Percentiles rank a stretch among this genome's conserved stretches.
Evolutionary conservation across 208 protist genomes (phyloP).

Genomic region (Wallacemonas sp.): DNA sequence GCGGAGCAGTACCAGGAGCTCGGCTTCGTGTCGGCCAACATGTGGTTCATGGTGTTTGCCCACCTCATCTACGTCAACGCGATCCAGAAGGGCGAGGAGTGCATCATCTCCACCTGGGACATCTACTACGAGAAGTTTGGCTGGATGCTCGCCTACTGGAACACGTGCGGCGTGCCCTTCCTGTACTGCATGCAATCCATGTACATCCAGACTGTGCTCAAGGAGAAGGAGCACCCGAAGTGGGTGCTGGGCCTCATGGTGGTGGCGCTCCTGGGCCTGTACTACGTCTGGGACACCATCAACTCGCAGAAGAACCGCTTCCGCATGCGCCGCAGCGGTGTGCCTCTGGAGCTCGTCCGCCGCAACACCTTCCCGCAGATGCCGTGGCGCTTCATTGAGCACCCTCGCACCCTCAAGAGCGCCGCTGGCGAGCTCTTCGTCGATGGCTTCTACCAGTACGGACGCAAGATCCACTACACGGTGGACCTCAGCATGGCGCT

Average conservation of each 20-base stretch:
- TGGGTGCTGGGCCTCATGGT: constrained; percentile 80
- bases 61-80: constrained; percentile 95
- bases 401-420: constrained; percentile 90
- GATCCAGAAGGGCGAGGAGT: constrained; percentile 94
- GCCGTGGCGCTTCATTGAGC: constrained; percentile 90
- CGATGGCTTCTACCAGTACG: constrained; percentile 93
- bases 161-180: constrained; percentile 94
- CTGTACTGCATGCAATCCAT: constrained; percentile 93
- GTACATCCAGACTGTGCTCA: constrained; percentile 87
- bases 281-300: constrained; percentile 95
- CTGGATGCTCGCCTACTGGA: constrained; percentile 96
- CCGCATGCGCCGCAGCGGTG: constrained; percentile 82
- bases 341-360: constrained; percentile 66
- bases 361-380: constrained; percentile 93
- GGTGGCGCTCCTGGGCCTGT: constrained; percentile 61
- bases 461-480: constrained; percentile 95
- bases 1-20: constrained; percentile 85
- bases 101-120: constrained; percentile 95
- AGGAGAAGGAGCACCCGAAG: constrained; percentile 49
- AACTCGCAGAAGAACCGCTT: constrained; percentile 96
- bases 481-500: constrained; percentile 93
- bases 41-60: constrained; percentile 93
- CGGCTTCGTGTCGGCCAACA: constrained; percentile 81
- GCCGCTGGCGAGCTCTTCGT: constrained; percentile 87
- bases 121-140: constrained; percentile 96